phyloP scores from a whole-genome alignment of 2,329 filamentous ascomycete genomes.

The Cladosporium sp. region DNA sequence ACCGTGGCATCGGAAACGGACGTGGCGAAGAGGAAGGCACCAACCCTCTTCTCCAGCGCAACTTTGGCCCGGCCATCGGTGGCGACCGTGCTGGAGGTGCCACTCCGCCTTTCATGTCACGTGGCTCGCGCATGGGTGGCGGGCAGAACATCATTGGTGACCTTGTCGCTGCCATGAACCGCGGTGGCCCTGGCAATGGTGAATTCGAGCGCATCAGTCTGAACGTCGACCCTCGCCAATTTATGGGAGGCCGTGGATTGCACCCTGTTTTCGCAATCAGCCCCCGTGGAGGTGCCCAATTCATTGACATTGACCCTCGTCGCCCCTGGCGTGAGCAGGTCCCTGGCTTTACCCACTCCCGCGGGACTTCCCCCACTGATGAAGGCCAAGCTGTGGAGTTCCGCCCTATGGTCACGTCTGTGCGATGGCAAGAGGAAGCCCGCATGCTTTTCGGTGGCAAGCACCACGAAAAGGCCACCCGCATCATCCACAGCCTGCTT shows the following conservation, averaged over 20 bases:
- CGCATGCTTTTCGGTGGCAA: slow-evolving; percentile 71
- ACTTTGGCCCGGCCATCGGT: slow-evolving; percentile 10
- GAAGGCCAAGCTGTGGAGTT: slow-evolving; percentile 74
- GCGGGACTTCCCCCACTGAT: slow-evolving; percentile 43
- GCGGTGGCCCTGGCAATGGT: neutral
- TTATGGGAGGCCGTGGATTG: neutral
- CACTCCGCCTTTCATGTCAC: slow-evolving; percentile 3
- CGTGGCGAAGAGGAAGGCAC: slow-evolving; percentile 68
- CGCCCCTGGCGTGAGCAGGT: slow-evolving; percentile 27
- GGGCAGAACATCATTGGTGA: slow-evolving; percentile 7
- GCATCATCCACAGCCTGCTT: slow-evolving; percentile 63
- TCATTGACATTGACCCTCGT: slow-evolving; percentile 25
- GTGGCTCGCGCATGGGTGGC: slow-evolving; percentile 8
- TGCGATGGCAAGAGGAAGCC: slow-evolving; percentile 84
- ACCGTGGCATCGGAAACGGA: neutral
- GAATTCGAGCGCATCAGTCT: slow-evolving; percentile 3
- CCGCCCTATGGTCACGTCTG: slow-evolving; percentile 60
- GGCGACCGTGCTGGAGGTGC: slow-evolving; percentile 8
- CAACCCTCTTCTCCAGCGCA: slow-evolving; percentile 71
- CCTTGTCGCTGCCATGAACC: slow-evolving; percentile 10
- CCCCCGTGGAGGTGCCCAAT: slow-evolving; percentile 8
- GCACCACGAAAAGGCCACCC: slow-evolving; percentile 62
- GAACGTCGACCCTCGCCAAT: slow-evolving; percentile 6
- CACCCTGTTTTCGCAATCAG: slow-evolving; percentile 9
- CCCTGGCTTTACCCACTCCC: slow-evolving; percentile 39